Base-by-base conservation (phyloP, 1,284 basidiomycete genomes). In the Ganoderma meredithae region DNA sequence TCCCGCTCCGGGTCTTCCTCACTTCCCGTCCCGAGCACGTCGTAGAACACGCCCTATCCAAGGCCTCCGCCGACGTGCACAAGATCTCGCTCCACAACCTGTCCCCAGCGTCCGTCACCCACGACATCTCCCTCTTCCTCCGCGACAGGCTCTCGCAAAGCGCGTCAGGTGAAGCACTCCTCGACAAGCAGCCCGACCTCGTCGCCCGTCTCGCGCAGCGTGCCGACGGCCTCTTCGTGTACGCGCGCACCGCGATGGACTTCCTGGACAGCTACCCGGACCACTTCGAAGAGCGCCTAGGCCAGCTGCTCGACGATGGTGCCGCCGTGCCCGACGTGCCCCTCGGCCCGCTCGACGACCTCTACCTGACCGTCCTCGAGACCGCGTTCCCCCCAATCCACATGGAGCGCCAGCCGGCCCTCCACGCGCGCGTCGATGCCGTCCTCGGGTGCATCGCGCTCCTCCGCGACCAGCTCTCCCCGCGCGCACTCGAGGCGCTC, bases 401-500 rank as follows among this genome's bases (percentile, higher is more conserved):
- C 47, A 25, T 49, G 47, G 19, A 25, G 2, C 44, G 44, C 44
- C 44, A 22, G 44, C 9, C 7, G n/a, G n/a, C 44, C 4, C 47
- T 49, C 22, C 12, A 22, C 10, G 47, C 47, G 10, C 47, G 47
- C 47, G 22, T 49, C 22, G 47, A 49, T 4, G 22, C 47, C 9
- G 22, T 49, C 22, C 47, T 49, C 22, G 47, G 22, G 10, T 49
- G 99, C 79, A 86, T 98, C 85, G 95, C 98, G 3, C 96, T 98
- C 19, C 84, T 99, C 39, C 90, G 96, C 22, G 47, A 49, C 47
- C 22, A 49, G 9, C 47, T 49, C 22, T 25, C 47, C 10, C 47
- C 63, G 95, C 96, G 44, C 90, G 92, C 3, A 82, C 88, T 6
- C 96, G 96, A 3, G 97, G 98, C 15, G 92, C 96, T 1, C 84